Evolutionary conservation across 352 stramenopile genomes (phyloP).

Genomic region (Globisporangium alternatum): DNA sequence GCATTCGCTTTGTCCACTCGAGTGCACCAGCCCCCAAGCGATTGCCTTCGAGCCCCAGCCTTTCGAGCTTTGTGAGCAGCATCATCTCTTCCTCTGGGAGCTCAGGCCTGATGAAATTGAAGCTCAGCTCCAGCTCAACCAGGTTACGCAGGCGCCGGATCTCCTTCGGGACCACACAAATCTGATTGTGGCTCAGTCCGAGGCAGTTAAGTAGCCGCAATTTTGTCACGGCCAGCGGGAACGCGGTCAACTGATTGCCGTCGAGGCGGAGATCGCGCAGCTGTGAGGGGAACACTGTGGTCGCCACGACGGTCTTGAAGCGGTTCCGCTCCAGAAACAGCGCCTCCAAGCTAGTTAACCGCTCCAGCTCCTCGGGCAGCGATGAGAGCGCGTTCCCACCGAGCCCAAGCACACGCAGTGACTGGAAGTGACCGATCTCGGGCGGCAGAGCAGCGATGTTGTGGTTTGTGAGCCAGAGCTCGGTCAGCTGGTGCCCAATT

Average conservation of each 20-base stretch:
- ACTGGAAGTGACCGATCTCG: slow-evolving; percentile 41
- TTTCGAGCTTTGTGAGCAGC: slow-evolving; percentile 41
- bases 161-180: slow-evolving; percentile 36
- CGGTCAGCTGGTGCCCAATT: slow-evolving; percentile 33
- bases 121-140: slow-evolving; percentile 63
- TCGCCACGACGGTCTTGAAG: slow-evolving; percentile 31
- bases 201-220: slow-evolving; percentile 55
- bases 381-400: slow-evolving; percentile 48
- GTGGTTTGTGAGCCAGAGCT: slow-evolving; percentile 74
- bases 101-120: slow-evolving; percentile 42
- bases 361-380: slow-evolving; percentile 39
- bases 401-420: slow-evolving; percentile 58
- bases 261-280: slow-evolving; percentile 55
- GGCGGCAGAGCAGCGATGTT: slow-evolving; percentile 33
- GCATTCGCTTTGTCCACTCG: slow-evolving; percentile 28
- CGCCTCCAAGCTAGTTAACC: slow-evolving; percentile 37
- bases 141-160: slow-evolving; percentile 58
- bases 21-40: slow-evolving; percentile 22
- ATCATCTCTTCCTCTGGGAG: slow-evolving; percentile 36
- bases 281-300: slow-evolving; percentile 31
- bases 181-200: slow-evolving; percentile 54
- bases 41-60: slow-evolving; percentile 66
- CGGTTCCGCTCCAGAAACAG: slow-evolving; percentile 71
- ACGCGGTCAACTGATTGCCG: slow-evolving; percentile 40
- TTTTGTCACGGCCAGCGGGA: slow-evolving; percentile 51